Conservation (phyloP, 2,329 filamentous ascomycete species). For the Xenoacremonium recifei region DNA sequence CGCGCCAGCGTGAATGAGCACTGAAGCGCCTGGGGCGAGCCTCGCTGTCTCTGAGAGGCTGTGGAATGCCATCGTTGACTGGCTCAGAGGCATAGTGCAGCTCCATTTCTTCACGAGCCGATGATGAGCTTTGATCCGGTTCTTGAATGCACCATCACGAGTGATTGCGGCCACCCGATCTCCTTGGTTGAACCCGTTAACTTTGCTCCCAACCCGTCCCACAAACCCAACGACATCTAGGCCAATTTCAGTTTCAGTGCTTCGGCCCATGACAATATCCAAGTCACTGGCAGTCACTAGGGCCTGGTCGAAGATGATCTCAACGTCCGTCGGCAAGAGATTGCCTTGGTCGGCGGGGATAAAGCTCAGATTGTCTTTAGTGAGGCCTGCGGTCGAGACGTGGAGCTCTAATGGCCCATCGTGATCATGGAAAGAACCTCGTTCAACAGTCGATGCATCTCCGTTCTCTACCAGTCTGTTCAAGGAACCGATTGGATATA, state of each 20-base stretch:
- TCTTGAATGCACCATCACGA: conserved; percentile 34
- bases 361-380: conserved; percentile 25
- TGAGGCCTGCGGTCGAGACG: conserved; percentile 25
- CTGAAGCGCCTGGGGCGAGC: conserved; percentile 22
- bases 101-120: conserved; percentile 34
- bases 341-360: conserved; percentile 10
- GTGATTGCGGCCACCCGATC: conserved; percentile 43
- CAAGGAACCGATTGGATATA: conserved; percentile 37
- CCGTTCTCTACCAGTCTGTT: conserved; percentile 45
- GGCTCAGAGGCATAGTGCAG: conserved; percentile 33
- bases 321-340: conserved; percentile 34
- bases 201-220: conserved; percentile 30
- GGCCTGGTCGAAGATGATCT: conserved; percentile 38
- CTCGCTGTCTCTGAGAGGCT: conserved; percentile 35
- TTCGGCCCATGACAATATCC: conserved; percentile 33
- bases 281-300: conserved; percentile 36
- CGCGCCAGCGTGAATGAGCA: conserved; percentile 45
- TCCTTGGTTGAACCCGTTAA: conserved; percentile 31
- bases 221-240: conserved; percentile 42
- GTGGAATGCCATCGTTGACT: conserved; percentile 42
- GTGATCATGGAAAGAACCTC: conserved; percentile 19
- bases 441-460: conserved; percentile 2
- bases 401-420: conserved; percentile 20
- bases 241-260: conserved; percentile 31
- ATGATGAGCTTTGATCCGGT: conserved; percentile 30